A percentile compares a stretch with the other conserved stretches of the same genome.
Evolutionary conservation across 140 eudicot species (phyloP).

Genomic region (Senecio squalidus): DNA sequence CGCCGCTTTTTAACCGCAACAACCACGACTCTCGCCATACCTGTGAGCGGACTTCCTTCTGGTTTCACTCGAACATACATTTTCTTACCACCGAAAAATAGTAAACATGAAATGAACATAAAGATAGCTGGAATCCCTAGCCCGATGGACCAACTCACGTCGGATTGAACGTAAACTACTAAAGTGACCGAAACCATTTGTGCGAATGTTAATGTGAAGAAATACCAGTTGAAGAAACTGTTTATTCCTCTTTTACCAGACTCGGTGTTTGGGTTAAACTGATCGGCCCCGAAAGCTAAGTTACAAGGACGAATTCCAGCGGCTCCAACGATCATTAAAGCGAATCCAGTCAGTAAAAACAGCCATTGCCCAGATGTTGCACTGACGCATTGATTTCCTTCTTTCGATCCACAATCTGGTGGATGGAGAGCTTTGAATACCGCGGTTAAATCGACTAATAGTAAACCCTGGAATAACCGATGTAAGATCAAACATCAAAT

Average conservation of each 20-base stretch:
- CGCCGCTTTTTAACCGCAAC: conserved; percentile 64
- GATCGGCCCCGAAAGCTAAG: conserved; percentile 78
- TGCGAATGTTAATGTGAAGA: conserved; percentile 68
- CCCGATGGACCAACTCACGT: conserved; percentile 69
- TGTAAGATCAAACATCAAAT: background rate
- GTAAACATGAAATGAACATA: conserved; percentile 48
- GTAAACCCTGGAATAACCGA: conserved; percentile 56
- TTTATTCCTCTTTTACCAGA: conserved; percentile 71
- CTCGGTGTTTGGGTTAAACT: conserved; percentile 72
- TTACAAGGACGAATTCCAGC: conserved; percentile 80
- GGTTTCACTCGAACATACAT: conserved; percentile 68
- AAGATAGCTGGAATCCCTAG: conserved; percentile 59
- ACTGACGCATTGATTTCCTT: conserved; percentile 23
- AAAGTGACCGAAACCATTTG: conserved; percentile 61
- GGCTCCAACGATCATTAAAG: conserved; percentile 54
- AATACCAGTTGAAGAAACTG: conserved; percentile 91
- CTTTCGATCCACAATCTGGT: conserved; percentile 39
- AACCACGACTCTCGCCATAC: conserved; percentile 43
- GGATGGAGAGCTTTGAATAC: conserved; percentile 63
- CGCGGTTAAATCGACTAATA: conserved; percentile 54
- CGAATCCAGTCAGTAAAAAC: conserved; percentile 45
- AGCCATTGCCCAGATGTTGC: conserved; percentile 51
- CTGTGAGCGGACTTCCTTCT: conserved; percentile 65
- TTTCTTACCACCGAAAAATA: conserved; percentile 57
- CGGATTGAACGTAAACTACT: conserved; percentile 69